phyloP scores from a whole-genome alignment of 176 grass and related monocot genomes.

The Oryza nivara region DNA sequence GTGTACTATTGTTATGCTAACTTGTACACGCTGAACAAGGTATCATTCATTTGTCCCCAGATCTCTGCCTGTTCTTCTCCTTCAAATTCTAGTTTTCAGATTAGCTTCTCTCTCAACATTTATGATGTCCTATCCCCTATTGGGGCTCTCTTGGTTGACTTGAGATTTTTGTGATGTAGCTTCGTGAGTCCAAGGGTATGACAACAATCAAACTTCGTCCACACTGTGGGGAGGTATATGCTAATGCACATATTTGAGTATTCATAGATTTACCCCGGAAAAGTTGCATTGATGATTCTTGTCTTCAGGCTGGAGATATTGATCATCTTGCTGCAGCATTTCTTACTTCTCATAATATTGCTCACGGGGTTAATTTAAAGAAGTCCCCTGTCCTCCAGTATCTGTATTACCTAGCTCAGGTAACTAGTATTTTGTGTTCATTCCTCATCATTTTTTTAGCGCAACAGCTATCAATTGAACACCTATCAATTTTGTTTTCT shows the following conservation, averaged over 20 bases:
- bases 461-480: background rate
- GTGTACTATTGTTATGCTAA: slow-evolving; percentile 96
- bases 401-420: slow-evolving; percentile 95
- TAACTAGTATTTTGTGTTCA: slow-evolving; percentile 8
- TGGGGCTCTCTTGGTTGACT: slow-evolving; percentile 35
- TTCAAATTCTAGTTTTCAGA: background rate
- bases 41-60: slow-evolving; percentile 21
- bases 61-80: background rate
- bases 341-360: slow-evolving; percentile 82
- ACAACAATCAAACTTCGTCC: slow-evolving; percentile 92
- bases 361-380: slow-evolving; percentile 88
- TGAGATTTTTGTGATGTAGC: slow-evolving; percentile 52
- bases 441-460: background rate
- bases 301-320: slow-evolving; percentile 86
- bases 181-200: slow-evolving; percentile 92
- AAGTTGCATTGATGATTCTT: slow-evolving; percentile 36
- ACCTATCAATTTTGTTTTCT: slow-evolving; percentile 1
- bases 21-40: slow-evolving; percentile 91
- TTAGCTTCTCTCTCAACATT: slow-evolving; percentile 21
- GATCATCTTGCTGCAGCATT: slow-evolving; percentile 93
- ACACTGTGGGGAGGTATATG: slow-evolving; percentile 85
- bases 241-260: background rate
- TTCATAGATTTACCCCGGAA: slow-evolving; percentile 4
- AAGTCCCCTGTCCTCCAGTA: slow-evolving; percentile 96
- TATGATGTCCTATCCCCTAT: slow-evolving; percentile 12